Percentiles rank a stretch among this genome's conserved stretches.
phyloP scores from a whole-genome alignment of 306 rosid genomes.

The Psophocarpus tetragonolobus region DNA sequence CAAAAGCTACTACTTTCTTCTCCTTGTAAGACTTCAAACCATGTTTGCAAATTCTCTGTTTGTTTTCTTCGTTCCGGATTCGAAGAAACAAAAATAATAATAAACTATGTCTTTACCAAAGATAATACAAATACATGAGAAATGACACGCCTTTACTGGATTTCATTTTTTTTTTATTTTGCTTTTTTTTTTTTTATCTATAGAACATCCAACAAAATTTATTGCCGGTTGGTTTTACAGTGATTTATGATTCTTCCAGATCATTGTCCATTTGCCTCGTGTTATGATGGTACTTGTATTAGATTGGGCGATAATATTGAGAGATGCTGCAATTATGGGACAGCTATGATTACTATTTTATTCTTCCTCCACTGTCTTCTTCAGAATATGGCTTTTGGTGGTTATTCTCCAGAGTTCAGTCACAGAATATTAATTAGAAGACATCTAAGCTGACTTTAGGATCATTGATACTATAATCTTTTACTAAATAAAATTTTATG shows the following conservation, averaged over 20 bases:
- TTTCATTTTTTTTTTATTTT: too few relatives aligned
- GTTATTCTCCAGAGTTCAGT: not conserved
- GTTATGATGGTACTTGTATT: not conserved
- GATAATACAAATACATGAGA: too few relatives aligned
- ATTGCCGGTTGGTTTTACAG: not conserved
- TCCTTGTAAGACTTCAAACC: not conserved
- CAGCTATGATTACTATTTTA: not conserved
- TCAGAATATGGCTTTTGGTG: not conserved
- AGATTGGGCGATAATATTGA: slow-evolving; percentile 2
- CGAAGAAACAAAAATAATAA: too few relatives aligned
- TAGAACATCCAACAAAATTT: too few relatives aligned
- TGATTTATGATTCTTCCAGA: not conserved
- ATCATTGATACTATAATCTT: too few relatives aligned
- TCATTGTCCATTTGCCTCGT: not conserved
- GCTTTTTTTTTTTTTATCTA: too few relatives aligned
- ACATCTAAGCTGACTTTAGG: too few relatives aligned
- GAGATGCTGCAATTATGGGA: not conserved
- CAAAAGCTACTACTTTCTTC: not conserved
- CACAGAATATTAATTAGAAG: not conserved
- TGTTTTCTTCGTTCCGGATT: too few relatives aligned
- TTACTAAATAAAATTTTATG: too few relatives aligned
- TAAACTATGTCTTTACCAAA: too few relatives aligned
- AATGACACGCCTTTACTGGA: too few relatives aligned
- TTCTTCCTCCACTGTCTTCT: not conserved
- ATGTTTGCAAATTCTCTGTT: too few relatives aligned